Percentiles rank a stretch among this genome's conserved stretches.
phyloP scores from a whole-genome alignment of 2,329 filamentous ascomycete genomes.

The Falciphora oryzae region DNA sequence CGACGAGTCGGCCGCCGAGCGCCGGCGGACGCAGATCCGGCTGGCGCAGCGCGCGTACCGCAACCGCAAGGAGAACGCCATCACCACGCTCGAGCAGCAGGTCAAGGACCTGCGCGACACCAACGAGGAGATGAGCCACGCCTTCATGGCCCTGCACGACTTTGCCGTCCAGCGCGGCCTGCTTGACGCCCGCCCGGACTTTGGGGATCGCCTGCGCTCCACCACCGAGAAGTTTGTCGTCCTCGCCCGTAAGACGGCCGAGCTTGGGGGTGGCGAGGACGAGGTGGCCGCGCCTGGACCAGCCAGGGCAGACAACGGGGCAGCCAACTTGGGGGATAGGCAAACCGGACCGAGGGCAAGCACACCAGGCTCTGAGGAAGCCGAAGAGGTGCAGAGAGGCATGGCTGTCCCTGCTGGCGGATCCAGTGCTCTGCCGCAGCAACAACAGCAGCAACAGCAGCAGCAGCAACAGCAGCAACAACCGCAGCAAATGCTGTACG shows the following conservation, averaged over 20 bases:
- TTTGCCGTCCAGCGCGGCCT: slow-evolving; percentile 53
- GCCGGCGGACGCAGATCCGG: slow-evolving; percentile 80
- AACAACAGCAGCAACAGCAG: neutral
- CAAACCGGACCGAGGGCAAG: no score
- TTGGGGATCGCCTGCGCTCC: slow-evolving; percentile 50
- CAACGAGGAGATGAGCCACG: slow-evolving; percentile 68
- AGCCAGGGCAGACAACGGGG: neutral
- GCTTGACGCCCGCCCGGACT: slow-evolving; percentile 48
- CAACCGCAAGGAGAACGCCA: slow-evolving; percentile 76
- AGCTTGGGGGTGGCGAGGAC: slow-evolving; percentile 29
- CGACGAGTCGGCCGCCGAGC: slow-evolving; percentile 74
- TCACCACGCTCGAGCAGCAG: slow-evolving; percentile 64
- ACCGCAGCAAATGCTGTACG: neutral
- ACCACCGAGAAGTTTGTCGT: slow-evolving; percentile 54
- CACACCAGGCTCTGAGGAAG: neutral
- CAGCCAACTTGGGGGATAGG: neutral
- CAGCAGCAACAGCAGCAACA: slow-evolving; percentile 10
- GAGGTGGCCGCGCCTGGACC: slow-evolving; percentile 10
- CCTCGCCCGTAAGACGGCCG: slow-evolving; percentile 42
- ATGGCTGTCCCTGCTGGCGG: neutral
- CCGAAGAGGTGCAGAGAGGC: neutral
- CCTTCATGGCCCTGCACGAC: slow-evolving; percentile 63
- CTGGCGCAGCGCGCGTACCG: slow-evolving; percentile 82
- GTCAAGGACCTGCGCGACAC: slow-evolving; percentile 63
- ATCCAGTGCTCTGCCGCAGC: neutral